These are phyloP conservation scores for Diversispora eburnea DNA, from an alignment of 192 early-diverging fungal species.

Conservation along the genomic window DNA sequence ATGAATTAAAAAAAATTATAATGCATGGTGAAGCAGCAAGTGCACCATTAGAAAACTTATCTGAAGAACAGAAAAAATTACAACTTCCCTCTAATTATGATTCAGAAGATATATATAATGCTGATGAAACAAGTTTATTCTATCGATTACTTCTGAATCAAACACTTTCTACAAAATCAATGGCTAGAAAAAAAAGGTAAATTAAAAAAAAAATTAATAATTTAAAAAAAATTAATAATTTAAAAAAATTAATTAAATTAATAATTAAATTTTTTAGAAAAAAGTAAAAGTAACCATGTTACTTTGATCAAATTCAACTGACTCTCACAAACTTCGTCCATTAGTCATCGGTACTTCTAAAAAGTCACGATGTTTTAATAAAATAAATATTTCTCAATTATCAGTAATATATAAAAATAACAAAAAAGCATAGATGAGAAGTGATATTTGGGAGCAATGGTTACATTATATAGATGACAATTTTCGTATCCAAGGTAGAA, in stretches of 20 bases:
- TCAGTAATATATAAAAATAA: slow-evolving; percentile 12
- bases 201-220: neutral
- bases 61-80: slow-evolving; percentile 11
- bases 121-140: neutral
- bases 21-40: neutral
- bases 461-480: neutral
- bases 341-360: slow-evolving; percentile 1
- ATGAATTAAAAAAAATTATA: neutral
- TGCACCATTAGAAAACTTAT: neutral
- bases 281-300: neutral
- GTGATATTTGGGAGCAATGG: neutral
- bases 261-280: neutral
- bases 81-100: neutral
- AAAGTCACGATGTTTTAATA: neutral
- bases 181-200: neutral
- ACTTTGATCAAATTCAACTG: neutral
- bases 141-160: neutral
- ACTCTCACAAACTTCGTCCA: neutral
- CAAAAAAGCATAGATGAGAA: neutral
- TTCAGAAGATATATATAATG: neutral
- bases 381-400: neutral
- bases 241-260: too few relatives aligned
- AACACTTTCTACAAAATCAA: neutral
- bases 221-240: too few relatives aligned
- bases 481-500: too few relatives aligned